Evolutionary conservation across 2,329 filamentous ascomycete genomes (phyloP).

Genomic region (Exserohilum rostratum): DNA sequence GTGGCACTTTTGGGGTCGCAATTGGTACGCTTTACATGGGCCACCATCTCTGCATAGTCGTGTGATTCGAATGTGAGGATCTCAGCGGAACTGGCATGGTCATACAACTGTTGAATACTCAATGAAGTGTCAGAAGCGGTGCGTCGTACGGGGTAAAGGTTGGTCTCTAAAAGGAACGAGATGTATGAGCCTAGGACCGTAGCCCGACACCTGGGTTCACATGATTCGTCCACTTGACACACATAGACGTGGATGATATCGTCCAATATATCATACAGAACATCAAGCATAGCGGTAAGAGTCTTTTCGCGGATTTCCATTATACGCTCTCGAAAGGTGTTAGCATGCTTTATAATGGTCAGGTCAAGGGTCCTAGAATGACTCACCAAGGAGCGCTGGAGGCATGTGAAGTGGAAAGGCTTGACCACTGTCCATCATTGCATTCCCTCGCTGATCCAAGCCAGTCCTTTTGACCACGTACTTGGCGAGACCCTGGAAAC

Average conservation of each 20-base stretch:
- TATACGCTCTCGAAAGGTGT: constrained; percentile 6
- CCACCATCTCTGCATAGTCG: constrained; percentile 10
- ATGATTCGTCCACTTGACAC: constrained; percentile 9
- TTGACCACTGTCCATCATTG: neutral
- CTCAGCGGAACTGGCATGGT: constrained; percentile 1
- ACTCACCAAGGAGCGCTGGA: constrained; percentile 14
- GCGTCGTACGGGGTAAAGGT: constrained; percentile 11
- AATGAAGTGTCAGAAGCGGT: constrained; percentile 9
- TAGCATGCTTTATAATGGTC: neutral
- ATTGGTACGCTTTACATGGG: constrained; percentile 6
- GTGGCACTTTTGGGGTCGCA: constrained; percentile 8
- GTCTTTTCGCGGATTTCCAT: constrained; percentile 8
- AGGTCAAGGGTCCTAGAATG: neutral
- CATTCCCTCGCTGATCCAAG: constrained; percentile 2
- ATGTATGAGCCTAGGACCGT: constrained; percentile 7
- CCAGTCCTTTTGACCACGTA: constrained; percentile 11
- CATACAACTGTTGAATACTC: constrained; percentile 9
- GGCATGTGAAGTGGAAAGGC: constrained; percentile 11
- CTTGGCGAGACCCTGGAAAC: constrained; percentile 12
- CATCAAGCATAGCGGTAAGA: constrained; percentile 6
- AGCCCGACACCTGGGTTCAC: constrained; percentile 8
- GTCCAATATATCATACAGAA: constrained; percentile 7
- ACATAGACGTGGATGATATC: constrained; percentile 10
- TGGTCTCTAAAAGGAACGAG: constrained; percentile 10
- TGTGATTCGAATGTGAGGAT: constrained; percentile 10